phyloP scores from a whole-genome alignment of 768 basidiomycete species.

The Lentinula guzmanii region DNA sequence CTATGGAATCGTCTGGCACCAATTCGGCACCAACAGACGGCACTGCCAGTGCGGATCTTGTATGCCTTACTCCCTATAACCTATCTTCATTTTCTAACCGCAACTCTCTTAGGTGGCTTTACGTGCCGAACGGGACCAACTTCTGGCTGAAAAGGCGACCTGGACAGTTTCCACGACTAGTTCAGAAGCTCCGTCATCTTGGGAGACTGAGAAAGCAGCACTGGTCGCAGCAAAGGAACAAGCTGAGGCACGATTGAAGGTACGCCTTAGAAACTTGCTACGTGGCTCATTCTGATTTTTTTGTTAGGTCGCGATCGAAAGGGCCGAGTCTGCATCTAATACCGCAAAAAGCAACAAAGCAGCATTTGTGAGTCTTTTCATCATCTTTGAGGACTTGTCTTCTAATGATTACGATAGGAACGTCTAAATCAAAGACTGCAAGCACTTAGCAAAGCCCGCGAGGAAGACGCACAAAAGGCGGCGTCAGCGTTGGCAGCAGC shows the following conservation, averaged over 20 bases:
- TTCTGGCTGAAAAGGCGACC: conserved; percentile 54
- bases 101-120: conserved; percentile 38
- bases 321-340: conserved; percentile 35
- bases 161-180: conserved; percentile 25
- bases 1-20: conserved; percentile 19
- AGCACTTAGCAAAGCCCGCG: conserved; percentile 46
- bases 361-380: conserved; percentile 2
- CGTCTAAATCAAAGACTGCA: conserved; percentile 53
- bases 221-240: conserved; percentile 55
- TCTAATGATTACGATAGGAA: conserved; percentile 35
- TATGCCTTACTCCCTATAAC: conserved; percentile 16
- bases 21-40: neutral
- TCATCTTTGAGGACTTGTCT: neutral
- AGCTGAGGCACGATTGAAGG: conserved; percentile 55
- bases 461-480: conserved; percentile 36
- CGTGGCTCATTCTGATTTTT: neutral
- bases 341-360: conserved; percentile 30
- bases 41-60: conserved; percentile 20
- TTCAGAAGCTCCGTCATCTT: conserved; percentile 29
- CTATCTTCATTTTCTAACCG: neutral
- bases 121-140: conserved; percentile 52
- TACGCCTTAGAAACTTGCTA: conserved; percentile 14
- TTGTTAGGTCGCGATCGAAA: conserved; percentile 32
- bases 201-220: conserved; percentile 58
- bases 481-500: conserved; percentile 39